Conservation (phyloP, 768 basidiomycete species). For the Neoboletus magnificus region DNA sequence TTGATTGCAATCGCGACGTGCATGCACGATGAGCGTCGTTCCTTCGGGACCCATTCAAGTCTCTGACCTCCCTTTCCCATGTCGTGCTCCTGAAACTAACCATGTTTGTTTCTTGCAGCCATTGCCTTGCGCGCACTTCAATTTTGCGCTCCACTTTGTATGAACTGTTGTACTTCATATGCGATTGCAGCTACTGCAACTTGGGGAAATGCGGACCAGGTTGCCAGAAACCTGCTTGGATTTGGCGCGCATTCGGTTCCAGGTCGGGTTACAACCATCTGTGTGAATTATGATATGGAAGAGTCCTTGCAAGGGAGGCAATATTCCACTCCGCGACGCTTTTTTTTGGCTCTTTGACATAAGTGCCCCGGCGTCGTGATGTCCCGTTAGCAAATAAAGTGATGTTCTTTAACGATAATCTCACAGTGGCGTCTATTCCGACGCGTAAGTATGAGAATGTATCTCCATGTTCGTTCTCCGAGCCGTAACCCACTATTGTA, state of each 20-base stretch:
- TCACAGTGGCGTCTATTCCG: slow-evolving; percentile 20
- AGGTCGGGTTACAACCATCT: neutral
- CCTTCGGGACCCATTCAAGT: slow-evolving; percentile 83
- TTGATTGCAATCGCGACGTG: slow-evolving; percentile 55
- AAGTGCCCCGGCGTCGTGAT: neutral
- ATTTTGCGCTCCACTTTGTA: neutral
- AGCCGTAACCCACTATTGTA: slow-evolving; percentile 17
- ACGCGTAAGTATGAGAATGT: slow-evolving; percentile 2
- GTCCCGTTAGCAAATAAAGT: slow-evolving; percentile 4
- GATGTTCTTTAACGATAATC: neutral
- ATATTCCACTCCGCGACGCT: neutral
- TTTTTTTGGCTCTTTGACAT: neutral
- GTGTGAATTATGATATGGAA: slow-evolving; percentile 1
- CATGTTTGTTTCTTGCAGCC: slow-evolving; percentile 1
- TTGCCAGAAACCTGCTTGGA: neutral
- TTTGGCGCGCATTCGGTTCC: neutral
- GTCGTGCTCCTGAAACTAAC: slow-evolving; percentile 14
- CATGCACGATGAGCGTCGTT: slow-evolving; percentile 55
- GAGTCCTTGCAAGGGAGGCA: neutral
- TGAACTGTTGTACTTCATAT: slow-evolving; percentile 16
- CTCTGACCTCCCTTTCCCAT: slow-evolving; percentile 47
- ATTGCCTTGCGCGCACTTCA: neutral
- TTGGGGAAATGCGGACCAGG: neutral
- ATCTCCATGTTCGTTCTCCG: slow-evolving; percentile 6
- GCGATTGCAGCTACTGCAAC: slow-evolving; percentile 4